A percentile compares a stretch with the other conserved stretches of the same genome.
Evolutionary conservation across 2,329 filamentous ascomycete genomes (phyloP).

Genomic region (Paecilomyces niveus): DNA sequence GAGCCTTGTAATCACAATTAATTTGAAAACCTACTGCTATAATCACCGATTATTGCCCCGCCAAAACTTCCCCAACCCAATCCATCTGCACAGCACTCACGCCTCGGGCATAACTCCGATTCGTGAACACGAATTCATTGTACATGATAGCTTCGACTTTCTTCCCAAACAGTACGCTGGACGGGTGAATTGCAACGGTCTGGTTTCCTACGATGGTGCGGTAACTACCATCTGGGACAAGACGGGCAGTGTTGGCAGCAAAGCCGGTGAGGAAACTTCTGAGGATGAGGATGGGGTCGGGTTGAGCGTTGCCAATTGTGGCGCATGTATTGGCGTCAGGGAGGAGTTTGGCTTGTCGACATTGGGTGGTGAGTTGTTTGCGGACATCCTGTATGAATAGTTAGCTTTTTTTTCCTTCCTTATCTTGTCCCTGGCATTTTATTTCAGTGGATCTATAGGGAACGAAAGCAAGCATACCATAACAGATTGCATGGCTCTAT

Average conservation of each 20-base stretch:
- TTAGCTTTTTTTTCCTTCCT: constrained; percentile 6
- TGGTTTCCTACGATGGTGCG: constrained; percentile 56
- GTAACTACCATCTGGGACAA: constrained; percentile 56
- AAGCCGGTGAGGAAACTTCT: constrained; percentile 55
- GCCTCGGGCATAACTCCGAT: constrained; percentile 54
- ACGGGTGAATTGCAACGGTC: constrained; percentile 56
- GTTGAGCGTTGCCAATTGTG: constrained; percentile 13
- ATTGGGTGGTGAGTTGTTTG: constrained; percentile 54
- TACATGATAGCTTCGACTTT: constrained; percentile 58
- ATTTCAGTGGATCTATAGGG: neutral
- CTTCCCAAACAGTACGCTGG: constrained; percentile 53
- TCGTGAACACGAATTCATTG: constrained; percentile 60
- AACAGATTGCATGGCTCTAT: constrained; percentile 58
- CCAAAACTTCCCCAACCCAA: constrained; percentile 51
- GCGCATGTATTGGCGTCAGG: constrained; percentile 16
- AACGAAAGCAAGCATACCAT: constrained; percentile 37
- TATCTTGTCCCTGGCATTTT: neutral
- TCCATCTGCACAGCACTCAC: constrained; percentile 57
- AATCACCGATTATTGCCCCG: constrained; percentile 11
- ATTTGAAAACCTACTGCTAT: too few relatives aligned
- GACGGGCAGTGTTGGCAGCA: constrained; percentile 51
- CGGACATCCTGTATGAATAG: constrained; percentile 44
- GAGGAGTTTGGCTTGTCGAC: constrained; percentile 41
- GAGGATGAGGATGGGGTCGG: constrained; percentile 44
- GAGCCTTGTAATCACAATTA: too few relatives aligned